Evolutionary conservation across 768 basidiomycete species (phyloP), one percentile per base, ranked within the genome.

Genomic region (Boletus huronensis): DNA sequence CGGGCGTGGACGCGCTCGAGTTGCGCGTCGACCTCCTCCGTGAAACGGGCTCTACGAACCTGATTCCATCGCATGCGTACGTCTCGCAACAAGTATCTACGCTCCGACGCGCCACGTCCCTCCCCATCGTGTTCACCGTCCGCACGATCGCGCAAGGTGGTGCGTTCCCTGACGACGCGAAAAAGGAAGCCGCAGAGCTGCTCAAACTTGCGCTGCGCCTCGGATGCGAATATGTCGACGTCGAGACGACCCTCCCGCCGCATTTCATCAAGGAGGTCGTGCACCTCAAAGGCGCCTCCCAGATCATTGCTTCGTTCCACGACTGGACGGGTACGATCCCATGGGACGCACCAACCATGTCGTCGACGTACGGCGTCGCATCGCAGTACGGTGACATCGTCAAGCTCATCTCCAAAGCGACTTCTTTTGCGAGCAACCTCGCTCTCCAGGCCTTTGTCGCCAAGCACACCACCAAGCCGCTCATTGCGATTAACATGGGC

Each of bases 401-500:
- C 74, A 98, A 98, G 75, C 82, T 98, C 51, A 86, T 98, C 38
- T 89, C 91, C 44, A 95, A 88, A 63, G 94, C 96, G 10, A 79
- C 77, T 51, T 71, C 73, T 5, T 60, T 92, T 19, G 75, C 81
- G 57, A 93, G 95, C 66, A 98, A 98, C 73, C 81, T 93, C 58
- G 75, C 80, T 1, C 77, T 98, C 51, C 81, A 85, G 50, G 70
- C 80, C 10, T 99, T 98, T 66, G 85, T 84, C 39, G 65, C 77
- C 16, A 75, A 77, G 28, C 74, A 78, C 2, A 70, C 74, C 14
- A 71, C 82, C 13, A 96, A 92, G 65, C 96, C 94, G 2, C 77
- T 98, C 64, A 84, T 99, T 53, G 93, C 94, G 5, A 88, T 98
- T 75, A 98, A 98, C 72, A 95, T 96, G 86, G 93, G 93, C 17